phyloP scores from a whole-genome alignment of 768 basidiomycete genomes.

The Mycena indigotica region DNA sequence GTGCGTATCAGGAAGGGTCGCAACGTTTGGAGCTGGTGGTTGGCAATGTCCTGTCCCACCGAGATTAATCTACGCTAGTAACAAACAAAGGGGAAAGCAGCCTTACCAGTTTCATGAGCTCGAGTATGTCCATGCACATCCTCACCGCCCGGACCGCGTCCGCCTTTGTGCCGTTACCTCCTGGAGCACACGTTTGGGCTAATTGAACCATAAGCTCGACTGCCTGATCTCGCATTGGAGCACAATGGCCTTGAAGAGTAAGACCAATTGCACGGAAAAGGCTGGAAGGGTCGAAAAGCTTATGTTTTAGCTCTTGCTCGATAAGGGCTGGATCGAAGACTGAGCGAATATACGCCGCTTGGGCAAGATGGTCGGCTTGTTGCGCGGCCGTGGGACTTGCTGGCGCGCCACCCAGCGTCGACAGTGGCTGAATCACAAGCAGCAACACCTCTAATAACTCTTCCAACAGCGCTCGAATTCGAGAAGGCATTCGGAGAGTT shows the following conservation, averaged over 20 bases:
- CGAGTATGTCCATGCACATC: slow-evolving; percentile 86
- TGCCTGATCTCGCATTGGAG: slow-evolving; percentile 85
- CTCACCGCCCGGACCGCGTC: slow-evolving; percentile 75
- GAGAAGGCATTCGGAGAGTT: slow-evolving; percentile 71
- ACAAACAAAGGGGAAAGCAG: slow-evolving; percentile 2
- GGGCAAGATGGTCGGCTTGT: slow-evolving; percentile 62
- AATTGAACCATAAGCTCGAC: slow-evolving; percentile 82
- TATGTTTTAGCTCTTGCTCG: slow-evolving; percentile 76
- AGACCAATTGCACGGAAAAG: slow-evolving; percentile 79
- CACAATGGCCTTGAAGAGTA: slow-evolving; percentile 87
- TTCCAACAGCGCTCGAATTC: slow-evolving; percentile 65
- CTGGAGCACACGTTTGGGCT: slow-evolving; percentile 60
- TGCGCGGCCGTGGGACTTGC: slow-evolving; percentile 61
- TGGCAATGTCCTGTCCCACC: slow-evolving; percentile 83
- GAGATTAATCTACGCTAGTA: too few species aligned
- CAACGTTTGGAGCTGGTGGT: slow-evolving; percentile 91
- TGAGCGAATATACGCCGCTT: slow-evolving; percentile 66
- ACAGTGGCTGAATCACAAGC: slow-evolving; percentile 81
- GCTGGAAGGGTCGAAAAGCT: slow-evolving; percentile 75
- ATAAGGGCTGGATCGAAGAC: slow-evolving; percentile 84
- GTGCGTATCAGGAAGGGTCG: slow-evolving; percentile 86
- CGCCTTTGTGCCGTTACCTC: slow-evolving; percentile 54
- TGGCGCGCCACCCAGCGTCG: slow-evolving; percentile 60
- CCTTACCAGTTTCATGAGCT: slow-evolving; percentile 93
- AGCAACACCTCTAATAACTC: slow-evolving; percentile 83